phyloP scores from a whole-genome alignment of 2,329 filamentous ascomycete genomes.

The Coniochaeta sp. region DNA sequence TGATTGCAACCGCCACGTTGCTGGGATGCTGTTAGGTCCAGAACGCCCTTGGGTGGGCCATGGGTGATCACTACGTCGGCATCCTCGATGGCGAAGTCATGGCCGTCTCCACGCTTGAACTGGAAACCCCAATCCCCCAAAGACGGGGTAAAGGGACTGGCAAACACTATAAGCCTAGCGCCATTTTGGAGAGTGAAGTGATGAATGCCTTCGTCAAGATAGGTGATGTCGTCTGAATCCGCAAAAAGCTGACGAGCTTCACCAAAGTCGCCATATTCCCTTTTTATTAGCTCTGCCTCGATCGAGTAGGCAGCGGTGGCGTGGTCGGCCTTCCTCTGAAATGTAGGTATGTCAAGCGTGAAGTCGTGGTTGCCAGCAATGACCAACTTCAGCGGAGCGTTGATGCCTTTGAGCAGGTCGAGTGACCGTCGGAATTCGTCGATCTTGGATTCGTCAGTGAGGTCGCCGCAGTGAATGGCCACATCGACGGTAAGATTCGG shows the following conservation, averaged over 20 bases:
- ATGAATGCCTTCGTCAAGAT: slow-evolving; percentile 43
- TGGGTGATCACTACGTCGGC: slow-evolving; percentile 46
- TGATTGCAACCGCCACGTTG: slow-evolving; percentile 31
- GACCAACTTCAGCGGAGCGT: slow-evolving; percentile 42
- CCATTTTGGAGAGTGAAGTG: slow-evolving; percentile 40
- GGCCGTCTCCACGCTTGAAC: slow-evolving; percentile 28
- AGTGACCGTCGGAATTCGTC: slow-evolving; percentile 33
- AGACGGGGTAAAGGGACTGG: slow-evolving; percentile 44
- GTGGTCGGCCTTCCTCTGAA: slow-evolving; percentile 15
- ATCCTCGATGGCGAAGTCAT: slow-evolving; percentile 27
- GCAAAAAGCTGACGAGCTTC: slow-evolving; percentile 30
- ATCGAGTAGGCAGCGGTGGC: slow-evolving; percentile 1
- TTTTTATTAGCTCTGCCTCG: slow-evolving; percentile 12
- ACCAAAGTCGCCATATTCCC: slow-evolving; percentile 29
- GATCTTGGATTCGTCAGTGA: slow-evolving; percentile 33
- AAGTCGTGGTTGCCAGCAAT: slow-evolving; percentile 51
- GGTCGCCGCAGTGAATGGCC: slow-evolving; percentile 44
- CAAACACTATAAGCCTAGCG: slow-evolving; percentile 38
- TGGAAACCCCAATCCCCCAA: slow-evolving; percentile 41
- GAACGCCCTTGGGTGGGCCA: slow-evolving; percentile 42
- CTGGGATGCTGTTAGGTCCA: slow-evolving; percentile 31
- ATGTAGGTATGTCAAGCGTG: slow-evolving; percentile 25
- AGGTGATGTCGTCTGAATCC: slow-evolving; percentile 28
- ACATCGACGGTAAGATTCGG: slow-evolving; percentile 30
- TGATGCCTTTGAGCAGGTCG: slow-evolving; percentile 29